These are phyloP conservation scores for Sporothrix luriei DNA, from an alignment of 2,329 filamentous ascomycete genomes.

Conservation along the genomic window DNA sequence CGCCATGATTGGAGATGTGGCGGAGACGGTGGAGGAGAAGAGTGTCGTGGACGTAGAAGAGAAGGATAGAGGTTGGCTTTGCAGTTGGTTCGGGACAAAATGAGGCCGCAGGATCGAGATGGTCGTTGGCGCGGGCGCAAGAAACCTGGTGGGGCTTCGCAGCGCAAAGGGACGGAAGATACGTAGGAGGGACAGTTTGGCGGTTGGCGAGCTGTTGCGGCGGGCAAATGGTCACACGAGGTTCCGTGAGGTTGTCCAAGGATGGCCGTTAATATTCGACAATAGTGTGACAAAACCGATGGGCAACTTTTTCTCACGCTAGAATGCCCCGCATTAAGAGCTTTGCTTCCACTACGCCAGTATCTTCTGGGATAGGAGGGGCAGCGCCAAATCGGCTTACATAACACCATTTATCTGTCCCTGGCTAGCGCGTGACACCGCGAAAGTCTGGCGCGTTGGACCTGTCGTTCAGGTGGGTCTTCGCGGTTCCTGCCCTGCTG, in stretches of 20 bases:
- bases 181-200: constrained; percentile 53
- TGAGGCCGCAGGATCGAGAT: constrained; percentile 9
- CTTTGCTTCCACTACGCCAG: background rate
- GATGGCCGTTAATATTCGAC: background rate
- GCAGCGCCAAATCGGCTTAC: background rate
- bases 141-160: constrained; percentile 41
- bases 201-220: background rate
- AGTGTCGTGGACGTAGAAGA: constrained; percentile 1
- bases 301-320: constrained; percentile 11
- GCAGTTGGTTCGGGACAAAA: background rate
- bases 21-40: background rate
- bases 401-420: background rate
- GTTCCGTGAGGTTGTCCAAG: background rate
- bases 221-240: constrained; percentile 5
- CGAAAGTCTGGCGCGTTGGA: constrained; percentile 22
- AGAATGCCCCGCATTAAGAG: constrained; percentile 21
- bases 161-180: constrained; percentile 43
- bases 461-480: background rate
- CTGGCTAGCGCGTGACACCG: constrained; percentile 28
- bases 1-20: constrained; percentile 56
- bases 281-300: background rate
- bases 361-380: background rate
- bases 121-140: constrained; percentile 35
- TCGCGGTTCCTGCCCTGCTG: background rate
- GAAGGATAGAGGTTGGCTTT: background rate